phyloP scores from a whole-genome alignment of 108 stramenopile genomes.

The Schizochytrium sp. region DNA sequence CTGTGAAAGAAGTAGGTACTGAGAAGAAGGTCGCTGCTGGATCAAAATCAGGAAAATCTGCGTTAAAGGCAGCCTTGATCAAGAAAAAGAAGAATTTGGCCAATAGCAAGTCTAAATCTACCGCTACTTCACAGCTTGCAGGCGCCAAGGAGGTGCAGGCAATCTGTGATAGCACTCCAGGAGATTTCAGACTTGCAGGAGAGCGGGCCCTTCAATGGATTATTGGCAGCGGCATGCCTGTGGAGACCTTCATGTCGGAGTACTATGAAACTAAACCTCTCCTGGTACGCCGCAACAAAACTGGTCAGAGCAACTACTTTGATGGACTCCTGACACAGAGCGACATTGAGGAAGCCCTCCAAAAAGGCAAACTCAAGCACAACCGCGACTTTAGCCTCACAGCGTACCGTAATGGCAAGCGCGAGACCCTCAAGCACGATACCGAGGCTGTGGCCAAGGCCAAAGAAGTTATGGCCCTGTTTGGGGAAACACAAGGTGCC shows the following conservation, averaged over 20 bases:
- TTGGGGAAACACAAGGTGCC: slow-evolving; percentile 80
- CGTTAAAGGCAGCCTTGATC: not conserved
- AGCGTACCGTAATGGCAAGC: slow-evolving; percentile 79
- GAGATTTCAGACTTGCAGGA: slow-evolving; percentile 30
- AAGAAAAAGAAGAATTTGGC: not conserved
- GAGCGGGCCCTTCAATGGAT: slow-evolving; percentile 75
- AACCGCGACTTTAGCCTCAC: slow-evolving; percentile 93
- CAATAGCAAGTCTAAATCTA: not conserved
- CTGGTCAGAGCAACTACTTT: slow-evolving; percentile 4
- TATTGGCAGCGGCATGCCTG: slow-evolving; percentile 73
- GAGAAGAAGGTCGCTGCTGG: not conserved
- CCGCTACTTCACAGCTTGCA: not conserved
- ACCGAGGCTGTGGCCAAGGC: slow-evolving; percentile 79
- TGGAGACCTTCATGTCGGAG: slow-evolving; percentile 79
- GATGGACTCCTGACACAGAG: slow-evolving; percentile 78
- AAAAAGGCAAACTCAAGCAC: slow-evolving; percentile 60
- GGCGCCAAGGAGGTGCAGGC: slow-evolving; percentile 17
- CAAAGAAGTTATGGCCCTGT: slow-evolving; percentile 83
- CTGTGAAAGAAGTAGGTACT: not conserved
- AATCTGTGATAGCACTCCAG: slow-evolving; percentile 4
- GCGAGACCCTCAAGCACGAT: slow-evolving; percentile 81
- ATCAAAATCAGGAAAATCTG: not conserved
- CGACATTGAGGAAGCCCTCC: slow-evolving; percentile 76
- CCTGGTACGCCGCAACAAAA: slow-evolving; percentile 64
- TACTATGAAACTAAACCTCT: slow-evolving; percentile 89